Percentiles rank a stretch among this genome's conserved stretches.
Conservation (phyloP, 148 eudicot species). For the Camellia sinensis region DNA sequence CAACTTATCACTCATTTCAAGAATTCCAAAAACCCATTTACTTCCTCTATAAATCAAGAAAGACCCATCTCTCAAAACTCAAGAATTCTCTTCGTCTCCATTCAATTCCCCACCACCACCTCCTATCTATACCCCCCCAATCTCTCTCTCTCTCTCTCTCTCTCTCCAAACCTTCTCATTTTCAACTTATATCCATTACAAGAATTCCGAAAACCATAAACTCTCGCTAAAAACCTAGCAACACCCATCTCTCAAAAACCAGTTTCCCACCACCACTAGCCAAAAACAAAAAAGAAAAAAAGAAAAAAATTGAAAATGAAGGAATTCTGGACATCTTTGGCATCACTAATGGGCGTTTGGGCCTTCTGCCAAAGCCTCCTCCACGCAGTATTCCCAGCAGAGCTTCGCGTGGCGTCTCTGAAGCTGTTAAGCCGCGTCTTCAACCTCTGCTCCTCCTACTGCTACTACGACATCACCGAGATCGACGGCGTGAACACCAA, state of each 20-base stretch:
- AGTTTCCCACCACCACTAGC: no score
- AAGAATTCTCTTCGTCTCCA: neutral
- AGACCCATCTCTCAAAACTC: neutral
- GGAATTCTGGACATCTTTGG: slow-evolving; percentile 79
- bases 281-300: neutral
- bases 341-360: slow-evolving; percentile 77
- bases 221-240: neutral
- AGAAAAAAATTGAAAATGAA: slow-evolving; percentile 33
- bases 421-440: slow-evolving; percentile 47
- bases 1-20: neutral
- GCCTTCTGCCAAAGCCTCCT: slow-evolving; percentile 77
- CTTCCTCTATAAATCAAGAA: neutral
- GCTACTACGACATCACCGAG: slow-evolving; percentile 87
- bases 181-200: neutral
- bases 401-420: slow-evolving; percentile 51
- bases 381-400: slow-evolving; percentile 69
- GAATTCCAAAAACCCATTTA: neutral
- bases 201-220: neutral
- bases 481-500: slow-evolving; percentile 94
- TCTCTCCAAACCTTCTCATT: neutral
- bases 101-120: no score
- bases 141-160: neutral
- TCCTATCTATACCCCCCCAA: no score
- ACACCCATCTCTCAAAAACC: slow-evolving; percentile 12
- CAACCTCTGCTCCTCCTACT: slow-evolving; percentile 59